A percentile compares a stretch with the other conserved stretches of the same genome.
These are phyloP conservation scores for Nothophaeocryptopus gaeumannii DNA, from an alignment of 2,329 filamentous ascomycete genomes.

Conservation along the genomic window DNA sequence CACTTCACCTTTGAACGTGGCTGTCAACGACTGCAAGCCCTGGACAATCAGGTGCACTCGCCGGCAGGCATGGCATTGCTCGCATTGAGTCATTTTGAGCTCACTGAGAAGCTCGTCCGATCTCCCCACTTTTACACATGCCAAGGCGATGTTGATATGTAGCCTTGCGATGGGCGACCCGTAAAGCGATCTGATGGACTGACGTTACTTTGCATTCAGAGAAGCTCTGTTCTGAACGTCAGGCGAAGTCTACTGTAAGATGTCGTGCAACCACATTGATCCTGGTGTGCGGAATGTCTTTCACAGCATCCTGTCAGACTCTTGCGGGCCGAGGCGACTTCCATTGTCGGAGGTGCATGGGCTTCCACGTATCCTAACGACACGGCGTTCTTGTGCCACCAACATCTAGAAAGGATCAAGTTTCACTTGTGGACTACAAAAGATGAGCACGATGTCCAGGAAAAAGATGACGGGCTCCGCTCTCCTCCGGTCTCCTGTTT, in stretches of 20 bases:
- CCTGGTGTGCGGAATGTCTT: background rate
- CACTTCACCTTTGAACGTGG: background rate
- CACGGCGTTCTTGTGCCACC: no score
- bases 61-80: background rate
- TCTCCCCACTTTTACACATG: background rate
- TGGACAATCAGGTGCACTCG: background rate
- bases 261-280: background rate
- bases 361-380: no score
- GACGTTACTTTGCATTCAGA: no score
- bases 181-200: background rate
- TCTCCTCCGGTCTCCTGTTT: no score
- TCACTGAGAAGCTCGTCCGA: no score
- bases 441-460: no score
- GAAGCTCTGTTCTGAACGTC: background rate
- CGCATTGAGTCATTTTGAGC: no score
- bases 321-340: background rate
- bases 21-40: background rate
- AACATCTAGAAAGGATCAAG: no score
- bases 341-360: background rate
- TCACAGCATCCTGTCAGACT: constrained; percentile 2
- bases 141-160: background rate
- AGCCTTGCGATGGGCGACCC: no score
- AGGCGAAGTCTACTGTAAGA: background rate
- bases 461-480: no score
- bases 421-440: no score